Base-by-base conservation (phyloP, 106 monocot genomes). In the Acanthochlamys bracteata region DNA sequence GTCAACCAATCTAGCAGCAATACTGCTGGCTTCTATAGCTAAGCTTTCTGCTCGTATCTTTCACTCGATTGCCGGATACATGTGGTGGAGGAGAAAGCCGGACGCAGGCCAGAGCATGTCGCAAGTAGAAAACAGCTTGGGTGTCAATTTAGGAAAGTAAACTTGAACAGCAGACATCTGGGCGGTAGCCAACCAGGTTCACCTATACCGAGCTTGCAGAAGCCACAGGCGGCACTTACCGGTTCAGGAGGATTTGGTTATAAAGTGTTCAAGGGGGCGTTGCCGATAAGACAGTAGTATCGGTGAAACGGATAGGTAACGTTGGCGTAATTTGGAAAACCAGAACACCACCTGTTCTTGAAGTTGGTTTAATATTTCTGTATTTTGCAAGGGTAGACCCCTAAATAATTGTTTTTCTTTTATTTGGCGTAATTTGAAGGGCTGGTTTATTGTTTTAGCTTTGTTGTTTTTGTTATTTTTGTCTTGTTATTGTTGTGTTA, bases 161-260 rank as follows among this genome's bases (percentile, higher is more conserved):
- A 17, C 60, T 76, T 11, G 81, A 76, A 2, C 68, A 72, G 20
- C 67, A 49, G 12, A 53, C 42, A 9, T 25, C 65, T 7, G 24
- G 42, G 49, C 64, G 25, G 71, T 13, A 10, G 10, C 94, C 94
- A 16, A 71, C 78, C 11, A 39, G 83, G 53, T 94, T 94, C 79
- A 76, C 62, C 40, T 84, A 73, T 68, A 57, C 56, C 11, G 83
- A 94, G 65, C 76, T 94, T 11, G 83, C 73, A 42, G 66, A 40
- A 22, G 74, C 84, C 15, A 94, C 93, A 3, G 46, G 65, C 24
- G 73, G 69, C 66, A 17, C 53, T 63, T 43, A 84, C 89, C 49
- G 93, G 93, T 10, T 76, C 89, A 24, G 93, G 93, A 4, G 93
- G 91, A 42, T 94, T 89, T 58, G 93, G 93, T 22, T n/a, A n/a